Evolutionary conservation across 805 yeast genomes (phyloP).

Genomic region (Zygosaccharomyces bailii): DNA sequence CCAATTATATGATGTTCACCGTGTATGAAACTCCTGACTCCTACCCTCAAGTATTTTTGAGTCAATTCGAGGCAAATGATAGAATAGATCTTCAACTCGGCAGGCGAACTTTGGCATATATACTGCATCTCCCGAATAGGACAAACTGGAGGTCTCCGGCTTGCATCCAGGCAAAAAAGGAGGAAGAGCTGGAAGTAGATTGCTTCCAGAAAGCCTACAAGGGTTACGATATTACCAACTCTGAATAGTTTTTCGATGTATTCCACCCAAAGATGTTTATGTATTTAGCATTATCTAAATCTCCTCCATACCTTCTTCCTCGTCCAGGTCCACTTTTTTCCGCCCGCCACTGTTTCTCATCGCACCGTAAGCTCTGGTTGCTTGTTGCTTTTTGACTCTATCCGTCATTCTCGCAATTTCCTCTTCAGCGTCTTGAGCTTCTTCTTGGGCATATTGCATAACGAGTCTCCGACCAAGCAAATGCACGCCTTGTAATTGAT

Average conservation of each 20-base stretch:
- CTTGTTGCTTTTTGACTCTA: slow-evolving; percentile 78
- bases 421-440: slow-evolving; percentile 77
- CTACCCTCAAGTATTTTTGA: slow-evolving; percentile 33
- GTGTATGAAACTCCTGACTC: slow-evolving; percentile 33
- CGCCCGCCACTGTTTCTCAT: slow-evolving; percentile 69
- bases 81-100: slow-evolving; percentile 79
- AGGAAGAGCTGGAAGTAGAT: slow-evolving; percentile 63
- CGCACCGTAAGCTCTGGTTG: slow-evolving; percentile 70
- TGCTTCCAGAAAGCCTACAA: slow-evolving; percentile 55
- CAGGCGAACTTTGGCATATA: slow-evolving; percentile 67
- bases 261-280: background rate
- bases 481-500: slow-evolving; percentile 91
- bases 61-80: slow-evolving; percentile 34
- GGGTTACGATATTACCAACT: slow-evolving; percentile 46
- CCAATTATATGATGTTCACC: slow-evolving; percentile 37
- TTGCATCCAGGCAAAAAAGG: slow-evolving; percentile 60
- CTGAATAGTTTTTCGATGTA: background rate
- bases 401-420: slow-evolving; percentile 88
- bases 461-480: slow-evolving; percentile 92
- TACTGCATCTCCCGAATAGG: slow-evolving; percentile 58
- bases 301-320: slow-evolving; percentile 32
- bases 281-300: slow-evolving; percentile 11
- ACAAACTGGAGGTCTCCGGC: slow-evolving; percentile 62
- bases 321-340: slow-evolving; percentile 59
- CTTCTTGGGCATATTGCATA: slow-evolving; percentile 86